phyloP scores from a whole-genome alignment of 169 alveolate genomes.

The Babesia sp. region DNA sequence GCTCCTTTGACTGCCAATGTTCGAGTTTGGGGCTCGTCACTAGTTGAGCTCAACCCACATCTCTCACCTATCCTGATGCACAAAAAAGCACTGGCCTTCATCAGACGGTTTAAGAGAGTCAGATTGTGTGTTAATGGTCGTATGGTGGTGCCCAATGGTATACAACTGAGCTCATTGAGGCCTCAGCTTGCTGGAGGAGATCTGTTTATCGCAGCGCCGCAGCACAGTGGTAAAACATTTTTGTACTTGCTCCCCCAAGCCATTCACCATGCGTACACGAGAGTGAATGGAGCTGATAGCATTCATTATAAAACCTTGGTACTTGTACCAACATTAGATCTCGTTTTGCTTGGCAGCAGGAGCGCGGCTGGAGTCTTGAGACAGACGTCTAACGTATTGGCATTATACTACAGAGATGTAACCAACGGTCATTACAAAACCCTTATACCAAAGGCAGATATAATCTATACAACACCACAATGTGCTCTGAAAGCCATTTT shows the following conservation, averaged over 20 bases:
- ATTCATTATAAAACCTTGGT: conserved; percentile 16
- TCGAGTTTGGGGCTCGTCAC: conserved; percentile 67
- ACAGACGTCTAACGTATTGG: conserved; percentile 22
- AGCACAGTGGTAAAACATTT: conserved; percentile 53
- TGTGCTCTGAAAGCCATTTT: conserved; percentile 44
- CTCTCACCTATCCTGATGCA: background rate
- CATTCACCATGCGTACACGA: background rate
- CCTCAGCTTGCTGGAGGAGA: conserved; percentile 67
- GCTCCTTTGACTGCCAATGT: conserved; percentile 39
- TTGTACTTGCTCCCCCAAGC: conserved; percentile 58
- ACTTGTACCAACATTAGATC: conserved; percentile 60
- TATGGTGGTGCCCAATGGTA: conserved; percentile 40
- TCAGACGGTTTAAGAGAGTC: conserved; percentile 26
- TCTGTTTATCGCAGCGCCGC: conserved; percentile 55
- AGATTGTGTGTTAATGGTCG: conserved; percentile 27
- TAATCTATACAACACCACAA: conserved; percentile 53
- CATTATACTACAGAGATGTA: conserved; percentile 43
- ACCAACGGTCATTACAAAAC: conserved; percentile 2
- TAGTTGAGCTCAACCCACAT: conserved; percentile 37
- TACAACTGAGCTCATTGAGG: conserved; percentile 31
- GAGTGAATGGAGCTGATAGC: background rate
- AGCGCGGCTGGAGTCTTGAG: conserved; percentile 40
- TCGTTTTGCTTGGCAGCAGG: conserved; percentile 50
- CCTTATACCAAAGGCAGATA: conserved; percentile 24
- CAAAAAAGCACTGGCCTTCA: conserved; percentile 3